phyloP scores from a whole-genome alignment of 805 yeast genomes.

The Monosporozyma servazzii region DNA sequence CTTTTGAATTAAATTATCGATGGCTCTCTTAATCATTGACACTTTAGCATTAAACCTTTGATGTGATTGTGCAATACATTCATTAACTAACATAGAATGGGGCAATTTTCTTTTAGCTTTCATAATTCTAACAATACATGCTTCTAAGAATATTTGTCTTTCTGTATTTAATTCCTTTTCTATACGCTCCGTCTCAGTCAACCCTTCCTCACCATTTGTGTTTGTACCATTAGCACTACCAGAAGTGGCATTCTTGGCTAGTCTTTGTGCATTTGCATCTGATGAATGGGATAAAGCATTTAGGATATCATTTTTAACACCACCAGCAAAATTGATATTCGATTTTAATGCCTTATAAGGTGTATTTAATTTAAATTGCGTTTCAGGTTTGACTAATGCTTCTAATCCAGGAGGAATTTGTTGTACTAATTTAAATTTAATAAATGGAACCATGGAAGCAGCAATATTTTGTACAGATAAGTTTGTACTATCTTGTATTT shows the following conservation, averaged over 20 bases:
- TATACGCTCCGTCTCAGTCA: slow-evolving; percentile 45
- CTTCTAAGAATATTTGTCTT: slow-evolving; percentile 75
- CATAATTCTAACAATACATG: slow-evolving; percentile 94
- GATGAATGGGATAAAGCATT: slow-evolving; percentile 11
- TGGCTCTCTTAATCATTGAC: slow-evolving; percentile 77
- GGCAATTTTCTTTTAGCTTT: slow-evolving; percentile 76
- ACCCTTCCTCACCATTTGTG: slow-evolving; percentile 11
- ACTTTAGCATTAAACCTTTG: slow-evolving; percentile 76
- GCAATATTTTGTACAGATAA: slow-evolving; percentile 56
- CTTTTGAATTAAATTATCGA: slow-evolving; percentile 75
- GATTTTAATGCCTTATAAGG: slow-evolving; percentile 82
- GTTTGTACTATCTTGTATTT: slow-evolving; percentile 60
- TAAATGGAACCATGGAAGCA: slow-evolving; percentile 69
- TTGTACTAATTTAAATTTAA: slow-evolving; percentile 64
- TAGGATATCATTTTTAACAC: slow-evolving; percentile 36
- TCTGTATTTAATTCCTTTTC: slow-evolving; percentile 79
- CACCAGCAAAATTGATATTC: slow-evolving; percentile 69
- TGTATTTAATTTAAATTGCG: slow-evolving; percentile 58
- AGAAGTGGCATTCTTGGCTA: slow-evolving; percentile 1
- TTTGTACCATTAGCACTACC: slow-evolving; percentile 1
- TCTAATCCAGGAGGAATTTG: slow-evolving; percentile 58
- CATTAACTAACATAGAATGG: slow-evolving; percentile 76
- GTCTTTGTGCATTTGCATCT: slow-evolving; percentile 15
- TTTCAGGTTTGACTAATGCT: slow-evolving; percentile 40
- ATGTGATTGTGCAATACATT: slow-evolving; percentile 77